These are phyloP conservation scores for Fonsecaea erecta DNA, from an alignment of 2,329 filamentous ascomycete species.

Conservation along the genomic window DNA sequence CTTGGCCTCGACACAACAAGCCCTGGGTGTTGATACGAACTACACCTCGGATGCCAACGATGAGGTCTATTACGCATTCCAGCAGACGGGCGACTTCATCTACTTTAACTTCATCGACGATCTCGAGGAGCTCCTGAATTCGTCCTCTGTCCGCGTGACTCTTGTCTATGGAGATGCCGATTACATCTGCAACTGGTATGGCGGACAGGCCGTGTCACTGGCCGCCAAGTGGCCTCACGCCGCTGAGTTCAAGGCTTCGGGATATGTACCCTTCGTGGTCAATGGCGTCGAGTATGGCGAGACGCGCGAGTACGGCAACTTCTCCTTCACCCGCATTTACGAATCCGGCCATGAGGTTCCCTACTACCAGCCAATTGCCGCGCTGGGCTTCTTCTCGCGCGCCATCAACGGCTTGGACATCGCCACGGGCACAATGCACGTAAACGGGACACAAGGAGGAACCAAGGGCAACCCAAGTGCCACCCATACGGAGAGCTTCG, in stretches of 20 bases:
- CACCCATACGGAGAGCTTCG: slow-evolving; percentile 52
- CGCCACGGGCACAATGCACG: slow-evolving; percentile 54
- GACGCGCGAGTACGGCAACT: slow-evolving; percentile 76
- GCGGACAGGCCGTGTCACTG: slow-evolving; percentile 74
- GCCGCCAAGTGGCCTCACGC: slow-evolving; percentile 59
- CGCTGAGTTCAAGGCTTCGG: slow-evolving; percentile 66
- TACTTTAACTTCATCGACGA: slow-evolving; percentile 65
- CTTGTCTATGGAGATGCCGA: slow-evolving; percentile 71
- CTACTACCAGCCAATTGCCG: slow-evolving; percentile 65
- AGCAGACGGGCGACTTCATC: slow-evolving; percentile 64
- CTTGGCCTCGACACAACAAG: slow-evolving; percentile 57
- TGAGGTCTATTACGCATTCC: slow-evolving; percentile 55
- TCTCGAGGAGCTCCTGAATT: slow-evolving; percentile 64
- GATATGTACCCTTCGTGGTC: slow-evolving; percentile 73
- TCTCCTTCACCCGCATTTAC: slow-evolving; percentile 70
- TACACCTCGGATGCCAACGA: slow-evolving; percentile 55
- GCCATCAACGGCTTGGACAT: slow-evolving; percentile 62
- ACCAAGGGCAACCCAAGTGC: slow-evolving; percentile 49
- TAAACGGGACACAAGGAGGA: slow-evolving; percentile 43
- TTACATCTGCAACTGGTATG: slow-evolving; percentile 63
- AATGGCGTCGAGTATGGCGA: slow-evolving; percentile 71
- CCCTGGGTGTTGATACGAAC: slow-evolving; percentile 65
- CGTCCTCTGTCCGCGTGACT: slow-evolving; percentile 68
- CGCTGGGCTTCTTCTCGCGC: slow-evolving; percentile 65
- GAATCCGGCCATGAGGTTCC: slow-evolving; percentile 68